phyloP scores from a whole-genome alignment of 495 filamentous ascomycete genomes.

The Tuber calosporum region DNA sequence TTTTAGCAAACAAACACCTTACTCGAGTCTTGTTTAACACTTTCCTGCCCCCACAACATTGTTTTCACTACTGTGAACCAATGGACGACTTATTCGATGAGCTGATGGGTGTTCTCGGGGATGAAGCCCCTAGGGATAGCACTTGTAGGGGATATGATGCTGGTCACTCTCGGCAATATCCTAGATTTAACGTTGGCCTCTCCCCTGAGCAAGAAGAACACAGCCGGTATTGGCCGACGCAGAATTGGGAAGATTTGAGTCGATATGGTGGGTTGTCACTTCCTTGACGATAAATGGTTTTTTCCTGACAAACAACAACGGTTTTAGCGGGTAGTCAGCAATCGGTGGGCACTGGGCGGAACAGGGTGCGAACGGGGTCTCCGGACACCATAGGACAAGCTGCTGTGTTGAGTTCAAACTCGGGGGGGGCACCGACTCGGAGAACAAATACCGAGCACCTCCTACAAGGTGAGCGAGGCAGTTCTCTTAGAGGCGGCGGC shows the following conservation, averaged over 20 bases:
- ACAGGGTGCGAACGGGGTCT: neutral
- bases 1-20: neutral
- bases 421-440: neutral
- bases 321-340: neutral
- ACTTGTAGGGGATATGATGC: neutral
- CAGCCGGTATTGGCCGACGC: neutral
- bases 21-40: neutral
- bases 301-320: neutral
- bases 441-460: neutral
- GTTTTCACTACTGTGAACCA: neutral
- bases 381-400: neutral
- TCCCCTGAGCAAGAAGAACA: neutral
- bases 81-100: conserved; percentile 14
- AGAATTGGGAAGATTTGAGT: neutral
- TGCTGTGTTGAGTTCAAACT: neutral
- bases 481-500: neutral
- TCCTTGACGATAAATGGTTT: neutral
- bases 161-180: neutral
- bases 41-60: neutral
- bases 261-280: neutral
- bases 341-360: neutral
- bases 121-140: neutral
- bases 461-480: neutral
- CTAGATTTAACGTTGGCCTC: neutral
- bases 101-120: conserved; percentile 3